Evolutionary conservation across 139 green algal genomes (phyloP).

Genomic region (Micromonas pusilla): DNA sequence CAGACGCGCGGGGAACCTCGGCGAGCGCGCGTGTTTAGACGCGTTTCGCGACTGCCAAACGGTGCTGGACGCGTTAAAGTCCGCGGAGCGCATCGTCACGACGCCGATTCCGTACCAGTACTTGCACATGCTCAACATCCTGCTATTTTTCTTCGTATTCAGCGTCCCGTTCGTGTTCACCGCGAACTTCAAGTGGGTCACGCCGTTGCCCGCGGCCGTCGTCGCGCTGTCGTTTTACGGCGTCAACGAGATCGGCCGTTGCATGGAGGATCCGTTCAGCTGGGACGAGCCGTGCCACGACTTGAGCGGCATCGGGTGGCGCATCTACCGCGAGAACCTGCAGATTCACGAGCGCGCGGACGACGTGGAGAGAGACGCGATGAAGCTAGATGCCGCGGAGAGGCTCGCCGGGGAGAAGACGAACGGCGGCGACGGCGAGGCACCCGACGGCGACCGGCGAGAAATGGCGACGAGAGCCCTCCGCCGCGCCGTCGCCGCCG

Average conservation of each 20-base stretch:
- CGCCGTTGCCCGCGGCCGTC: slow-evolving; percentile 1
- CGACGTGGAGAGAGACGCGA: background rate
- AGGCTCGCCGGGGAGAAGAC: background rate
- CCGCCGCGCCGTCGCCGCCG: background rate
- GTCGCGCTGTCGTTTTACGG: slow-evolving; percentile 32
- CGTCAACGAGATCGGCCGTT: slow-evolving; percentile 19
- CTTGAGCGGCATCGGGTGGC: slow-evolving; percentile 7
- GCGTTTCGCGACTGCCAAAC: slow-evolving; percentile 7
- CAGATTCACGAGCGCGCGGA: slow-evolving; percentile 1
- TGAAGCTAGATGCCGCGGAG: background rate
- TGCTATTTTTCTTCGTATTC: slow-evolving; percentile 29
- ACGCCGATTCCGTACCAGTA: slow-evolving; percentile 31
- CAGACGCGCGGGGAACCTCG: slow-evolving; percentile 5
- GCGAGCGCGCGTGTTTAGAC: slow-evolving; percentile 19
- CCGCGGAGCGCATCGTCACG: slow-evolving; percentile 23
- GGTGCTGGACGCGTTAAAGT: slow-evolving; percentile 7
- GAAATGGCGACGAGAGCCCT: background rate
- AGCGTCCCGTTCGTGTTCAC: slow-evolving; percentile 20
- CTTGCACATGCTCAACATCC: slow-evolving; percentile 19
- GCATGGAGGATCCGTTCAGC: slow-evolving; percentile 26
- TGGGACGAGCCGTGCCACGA: slow-evolving; percentile 21
- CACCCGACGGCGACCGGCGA: no score
- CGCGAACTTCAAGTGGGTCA: slow-evolving; percentile 17
- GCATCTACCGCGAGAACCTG: slow-evolving; percentile 11
- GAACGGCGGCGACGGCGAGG: no score